Percentiles rank a stretch among this genome's conserved stretches.
Evolutionary conservation across 2,329 filamentous ascomycete species (phyloP).

Genomic region (Pseudopithomyces chartarum): DNA sequence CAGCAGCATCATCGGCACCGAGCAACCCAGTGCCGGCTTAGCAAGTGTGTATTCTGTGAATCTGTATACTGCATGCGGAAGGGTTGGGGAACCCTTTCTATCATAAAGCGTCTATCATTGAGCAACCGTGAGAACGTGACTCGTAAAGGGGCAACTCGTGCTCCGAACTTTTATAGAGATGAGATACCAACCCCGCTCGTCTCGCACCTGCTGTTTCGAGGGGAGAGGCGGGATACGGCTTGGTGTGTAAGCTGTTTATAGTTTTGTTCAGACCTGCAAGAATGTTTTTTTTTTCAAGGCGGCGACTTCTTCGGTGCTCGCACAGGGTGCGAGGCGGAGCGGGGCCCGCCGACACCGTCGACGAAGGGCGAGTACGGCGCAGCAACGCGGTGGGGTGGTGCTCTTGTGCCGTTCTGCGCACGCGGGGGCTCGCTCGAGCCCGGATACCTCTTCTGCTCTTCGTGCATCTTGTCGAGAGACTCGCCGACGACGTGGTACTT

Average conservation of each 20-base stretch:
- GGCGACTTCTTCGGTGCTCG: conserved; percentile 42
- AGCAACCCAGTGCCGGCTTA: neutral
- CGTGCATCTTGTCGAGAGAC: conserved; percentile 81
- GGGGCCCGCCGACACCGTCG: conserved; percentile 51
- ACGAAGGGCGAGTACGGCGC: conserved; percentile 65
- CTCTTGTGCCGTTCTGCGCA: conserved; percentile 42
- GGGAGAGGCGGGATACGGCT: too few relatives aligned
- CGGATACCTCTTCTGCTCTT: conserved; percentile 68
- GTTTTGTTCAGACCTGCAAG: neutral
- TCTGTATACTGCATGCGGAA: conserved; percentile 24
- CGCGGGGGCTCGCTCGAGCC: conserved; percentile 46
- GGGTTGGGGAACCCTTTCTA: conserved; percentile 25
- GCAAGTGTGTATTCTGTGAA: conserved; percentile 18
- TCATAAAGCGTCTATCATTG: conserved; percentile 35
- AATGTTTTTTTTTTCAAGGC: conserved; percentile 17
- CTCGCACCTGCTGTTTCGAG: conserved; percentile 8
- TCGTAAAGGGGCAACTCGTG: conserved; percentile 32
- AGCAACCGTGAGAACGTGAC: conserved; percentile 26
- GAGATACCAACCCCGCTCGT: too few relatives aligned
- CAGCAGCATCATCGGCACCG: neutral
- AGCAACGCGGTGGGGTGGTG: conserved; percentile 58
- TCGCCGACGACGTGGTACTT: conserved; percentile 92
- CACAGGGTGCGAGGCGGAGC: conserved; percentile 27
- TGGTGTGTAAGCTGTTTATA: conserved; percentile 4
- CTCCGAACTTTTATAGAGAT: conserved; percentile 25